Evolutionary conservation across 495 filamentous ascomycete species (phyloP).

Genomic region (Penicillium manginii): DNA sequence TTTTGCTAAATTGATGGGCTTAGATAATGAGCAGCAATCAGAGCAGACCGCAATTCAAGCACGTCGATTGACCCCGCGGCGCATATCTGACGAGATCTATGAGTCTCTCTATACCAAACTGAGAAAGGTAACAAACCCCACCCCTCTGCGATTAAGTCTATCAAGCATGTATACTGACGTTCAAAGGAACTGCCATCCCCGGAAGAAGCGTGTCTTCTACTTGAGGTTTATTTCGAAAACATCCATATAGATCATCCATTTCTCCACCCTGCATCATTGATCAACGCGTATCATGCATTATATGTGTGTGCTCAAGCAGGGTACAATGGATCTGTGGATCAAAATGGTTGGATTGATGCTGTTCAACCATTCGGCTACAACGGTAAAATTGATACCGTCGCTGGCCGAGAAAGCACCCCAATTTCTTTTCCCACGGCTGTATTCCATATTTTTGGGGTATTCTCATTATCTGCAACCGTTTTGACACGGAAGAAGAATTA

Average conservation of each 20-base stretch:
- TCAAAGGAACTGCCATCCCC: slow-evolving; percentile 22
- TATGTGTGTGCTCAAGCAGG: slow-evolving; percentile 18
- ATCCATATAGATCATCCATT: slow-evolving; percentile 32
- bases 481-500: slow-evolving; percentile 30
- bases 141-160: neutral
- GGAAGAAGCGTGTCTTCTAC: slow-evolving; percentile 18
- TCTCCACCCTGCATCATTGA: slow-evolving; percentile 23
- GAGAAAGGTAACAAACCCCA: slow-evolving; percentile 9
- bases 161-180: neutral
- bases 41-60: slow-evolving; percentile 2
- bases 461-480: slow-evolving; percentile 28
- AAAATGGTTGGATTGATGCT: slow-evolving; percentile 24
- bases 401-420: slow-evolving; percentile 11
- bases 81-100: slow-evolving; percentile 10
- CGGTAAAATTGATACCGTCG: slow-evolving; percentile 13
- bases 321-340: slow-evolving; percentile 15
- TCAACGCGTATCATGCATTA: slow-evolving; percentile 27
- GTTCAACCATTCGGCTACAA: slow-evolving; percentile 24
- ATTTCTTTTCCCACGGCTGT: slow-evolving; percentile 25
- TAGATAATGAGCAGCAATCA: slow-evolving; percentile 12
- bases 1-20: slow-evolving; percentile 27
- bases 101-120: slow-evolving; percentile 16
- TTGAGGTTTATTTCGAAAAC: slow-evolving; percentile 27
- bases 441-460: slow-evolving; percentile 28
- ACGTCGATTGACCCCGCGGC: neutral